A percentile compares a stretch with the other conserved stretches of the same genome.
Evolutionary conservation across 2,329 filamentous ascomycete species (phyloP).

Genomic region (Sarocladiaceae sp.): DNA sequence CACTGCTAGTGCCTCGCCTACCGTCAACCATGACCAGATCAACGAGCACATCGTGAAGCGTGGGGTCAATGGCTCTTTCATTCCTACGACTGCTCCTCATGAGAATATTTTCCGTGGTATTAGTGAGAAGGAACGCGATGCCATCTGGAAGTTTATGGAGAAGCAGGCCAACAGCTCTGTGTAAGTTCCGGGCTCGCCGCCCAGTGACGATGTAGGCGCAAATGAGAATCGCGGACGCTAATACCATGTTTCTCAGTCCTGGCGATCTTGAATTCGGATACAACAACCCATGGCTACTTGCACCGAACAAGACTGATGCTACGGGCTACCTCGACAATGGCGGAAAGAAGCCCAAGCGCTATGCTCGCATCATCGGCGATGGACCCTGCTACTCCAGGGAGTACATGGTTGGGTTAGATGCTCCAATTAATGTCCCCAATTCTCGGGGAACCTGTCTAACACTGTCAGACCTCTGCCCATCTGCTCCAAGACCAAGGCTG

Average conservation of each 20-base stretch:
- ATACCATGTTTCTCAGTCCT: too few relatives aligned
- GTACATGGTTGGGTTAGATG: slow-evolving; percentile 12
- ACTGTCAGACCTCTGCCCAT: slow-evolving; percentile 10
- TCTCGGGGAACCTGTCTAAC: not conserved
- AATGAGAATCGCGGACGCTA: not conserved
- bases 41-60: not conserved
- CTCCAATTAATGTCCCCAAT: not conserved
- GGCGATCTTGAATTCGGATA: not conserved
- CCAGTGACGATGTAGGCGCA: not conserved
- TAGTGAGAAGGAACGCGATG: not conserved
- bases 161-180: slow-evolving; percentile 1
- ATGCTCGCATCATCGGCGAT: slow-evolving; percentile 5
- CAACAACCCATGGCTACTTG: slow-evolving; percentile 6
- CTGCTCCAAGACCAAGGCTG: slow-evolving; percentile 6
- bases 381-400: slow-evolving; percentile 5
- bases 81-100: not conserved
- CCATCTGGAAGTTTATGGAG: not conserved
- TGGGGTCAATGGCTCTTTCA: slow-evolving; percentile 7
- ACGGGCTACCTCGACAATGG: slow-evolving; percentile 9
- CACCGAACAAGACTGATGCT: slow-evolving; percentile 12
- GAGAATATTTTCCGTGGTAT: slow-evolving; percentile 5
- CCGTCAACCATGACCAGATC: not conserved
- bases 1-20: not conserved
- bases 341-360: slow-evolving; percentile 8
- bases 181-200: not conserved